Base-by-base conservation (phyloP, 441 rosid species). In the Biscutella auriculata region DNA sequence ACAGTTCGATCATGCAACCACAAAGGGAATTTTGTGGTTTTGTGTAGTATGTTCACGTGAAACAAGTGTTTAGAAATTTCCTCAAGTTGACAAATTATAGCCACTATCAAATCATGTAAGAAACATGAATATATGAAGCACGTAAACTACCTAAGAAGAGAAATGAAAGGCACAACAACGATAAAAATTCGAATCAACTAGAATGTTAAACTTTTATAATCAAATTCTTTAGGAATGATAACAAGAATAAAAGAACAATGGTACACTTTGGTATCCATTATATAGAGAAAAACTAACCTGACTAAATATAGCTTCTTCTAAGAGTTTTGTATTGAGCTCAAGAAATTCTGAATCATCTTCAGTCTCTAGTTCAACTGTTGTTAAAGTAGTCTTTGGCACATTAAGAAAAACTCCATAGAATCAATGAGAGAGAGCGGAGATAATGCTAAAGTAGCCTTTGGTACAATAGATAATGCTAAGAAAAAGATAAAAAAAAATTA, bases 321-420 rank as follows among this genome's bases (percentile, higher is more conserved):
- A 97, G 26, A 66, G 82, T 69, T 90, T 96, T 1, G 99, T 73
- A 47, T 90, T 94, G 60, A 90, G 95, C 71, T 94, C 97, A 44
- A 88, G 66, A 72, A 94, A 82, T 75, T 94, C 99, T 97, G 97
- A 94, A 50, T 94, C 99, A 78, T 94, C 99, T 73, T 85, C 99
- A 34, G 76, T 83, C 32, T 82, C 73, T 16, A 97, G 99, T 70
- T 90, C 99, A n/a, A 94, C 77, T 5, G 82, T 82, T 8, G 90
- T 88, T 12, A 79, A 63, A 13, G 87, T 81, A 57, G 97, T 97
- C 70, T 74, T 91, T 0, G 83, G 74, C 49, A 87, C 76, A 72
- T 80, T 78, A 27, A 85, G 37, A 16, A 77, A 70, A 27, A 68
- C 89, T 47, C 86, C n/a, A n/a, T n/a, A n/a, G n/a, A n/a, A n/a